Conservation (phyloP, 2,329 filamentous ascomycete genomes). For the Lasiodiplodia sp. region DNA sequence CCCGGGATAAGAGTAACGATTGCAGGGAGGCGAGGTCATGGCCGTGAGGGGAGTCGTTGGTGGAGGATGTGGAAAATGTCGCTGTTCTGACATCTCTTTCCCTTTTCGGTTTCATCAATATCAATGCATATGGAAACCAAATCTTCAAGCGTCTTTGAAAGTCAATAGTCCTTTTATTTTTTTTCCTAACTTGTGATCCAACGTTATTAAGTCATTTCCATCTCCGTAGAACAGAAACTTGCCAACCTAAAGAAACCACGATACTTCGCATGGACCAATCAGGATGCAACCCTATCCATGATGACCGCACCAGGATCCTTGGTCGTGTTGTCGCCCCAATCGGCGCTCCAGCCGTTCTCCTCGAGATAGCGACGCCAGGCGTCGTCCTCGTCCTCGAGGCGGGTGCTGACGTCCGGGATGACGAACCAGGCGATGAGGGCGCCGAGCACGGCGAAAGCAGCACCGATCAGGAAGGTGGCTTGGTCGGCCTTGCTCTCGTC, state of each 20-base stretch:
- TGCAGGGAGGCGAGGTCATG: too few species aligned
- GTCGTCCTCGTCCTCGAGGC: constrained; percentile 41
- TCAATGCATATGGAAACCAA: too few species aligned
- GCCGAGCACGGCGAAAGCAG: constrained; percentile 38
- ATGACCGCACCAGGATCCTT: constrained; percentile 33
- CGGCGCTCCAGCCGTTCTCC: constrained; percentile 36
- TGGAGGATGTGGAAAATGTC: too few species aligned
- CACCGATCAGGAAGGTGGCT: constrained; percentile 39
- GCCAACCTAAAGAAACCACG: neutral
- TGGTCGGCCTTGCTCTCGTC: constrained; percentile 39
- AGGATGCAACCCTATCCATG: constrained; percentile 30
- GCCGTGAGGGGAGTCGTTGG: too few species aligned
- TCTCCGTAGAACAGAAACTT: too few species aligned
- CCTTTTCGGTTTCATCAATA: too few species aligned
- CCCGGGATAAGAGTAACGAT: too few species aligned
- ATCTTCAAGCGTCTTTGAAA: too few species aligned
- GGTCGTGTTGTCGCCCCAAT: constrained; percentile 38
- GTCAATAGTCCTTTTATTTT: too few species aligned
- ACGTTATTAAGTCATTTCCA: too few species aligned
- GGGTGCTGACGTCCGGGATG: constrained; percentile 39
- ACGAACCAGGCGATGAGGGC: constrained; percentile 40
- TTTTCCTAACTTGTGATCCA: too few species aligned
- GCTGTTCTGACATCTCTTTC: too few species aligned
- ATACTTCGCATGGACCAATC: neutral
- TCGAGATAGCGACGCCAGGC: constrained; percentile 39